phyloP scores from a whole-genome alignment of 2,329 filamentous ascomycete genomes.

The Colletotrichum noveboracense region DNA sequence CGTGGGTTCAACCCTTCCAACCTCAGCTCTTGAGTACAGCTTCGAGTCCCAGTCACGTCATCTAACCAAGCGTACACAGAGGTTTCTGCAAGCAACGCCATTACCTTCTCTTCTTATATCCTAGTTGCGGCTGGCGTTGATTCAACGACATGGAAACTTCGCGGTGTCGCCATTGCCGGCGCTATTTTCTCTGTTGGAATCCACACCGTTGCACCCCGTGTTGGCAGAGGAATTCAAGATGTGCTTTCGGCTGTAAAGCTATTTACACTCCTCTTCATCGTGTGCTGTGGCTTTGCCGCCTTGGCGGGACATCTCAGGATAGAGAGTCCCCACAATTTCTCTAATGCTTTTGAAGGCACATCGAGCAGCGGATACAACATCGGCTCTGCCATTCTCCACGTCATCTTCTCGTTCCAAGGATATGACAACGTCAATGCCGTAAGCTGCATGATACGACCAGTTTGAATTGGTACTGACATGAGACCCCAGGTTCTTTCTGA shows the following conservation, averaged over 20 bases:
- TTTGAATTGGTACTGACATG: neutral
- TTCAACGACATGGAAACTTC: slow-evolving; percentile 12
- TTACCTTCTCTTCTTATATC: slow-evolving; percentile 15
- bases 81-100: slow-evolving; percentile 19
- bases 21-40: neutral
- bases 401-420: slow-evolving; percentile 16
- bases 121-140: slow-evolving; percentile 1
- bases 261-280: slow-evolving; percentile 13
- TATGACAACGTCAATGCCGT: slow-evolving; percentile 19
- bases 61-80: neutral
- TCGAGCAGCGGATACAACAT: slow-evolving; percentile 17
- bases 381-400: slow-evolving; percentile 11
- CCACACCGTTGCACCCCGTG: slow-evolving; percentile 7
- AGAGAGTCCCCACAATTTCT: slow-evolving; percentile 1
- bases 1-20: neutral
- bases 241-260: slow-evolving; percentile 13
- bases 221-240: slow-evolving; percentile 5
- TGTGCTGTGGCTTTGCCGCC: slow-evolving; percentile 18
- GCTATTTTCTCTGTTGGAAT: slow-evolving; percentile 13
- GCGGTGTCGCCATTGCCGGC: slow-evolving; percentile 8
- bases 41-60: neutral
- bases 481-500: neutral
- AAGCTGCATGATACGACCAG: neutral
- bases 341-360: slow-evolving; percentile 9
- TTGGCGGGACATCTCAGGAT: slow-evolving; percentile 6